These are phyloP conservation scores for Phytophthora cryptogea DNA, from an alignment of 352 stramenopile species.

Conservation along the genomic window DNA sequence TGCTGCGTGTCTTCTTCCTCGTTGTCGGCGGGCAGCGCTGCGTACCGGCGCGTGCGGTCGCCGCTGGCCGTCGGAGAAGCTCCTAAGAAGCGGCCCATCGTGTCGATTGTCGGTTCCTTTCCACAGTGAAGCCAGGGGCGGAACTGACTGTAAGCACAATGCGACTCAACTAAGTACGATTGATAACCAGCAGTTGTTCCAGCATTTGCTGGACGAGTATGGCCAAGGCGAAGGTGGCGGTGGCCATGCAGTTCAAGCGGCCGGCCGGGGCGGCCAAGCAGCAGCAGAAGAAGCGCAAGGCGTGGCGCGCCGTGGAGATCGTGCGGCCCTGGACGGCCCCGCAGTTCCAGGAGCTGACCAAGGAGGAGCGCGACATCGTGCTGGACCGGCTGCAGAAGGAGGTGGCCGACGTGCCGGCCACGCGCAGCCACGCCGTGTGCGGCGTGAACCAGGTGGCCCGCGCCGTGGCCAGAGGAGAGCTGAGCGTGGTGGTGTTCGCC, in stretches of 20 bases:
- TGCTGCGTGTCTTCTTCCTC: conserved; percentile 29
- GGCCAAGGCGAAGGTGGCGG: conserved; percentile 25
- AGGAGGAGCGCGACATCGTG: conserved; percentile 82
- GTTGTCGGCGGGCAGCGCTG: conserved; percentile 49
- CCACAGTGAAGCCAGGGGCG: conserved; percentile 18
- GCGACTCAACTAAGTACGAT: not conserved
- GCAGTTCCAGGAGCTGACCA: conserved; percentile 66
- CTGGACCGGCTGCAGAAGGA: conserved; percentile 76
- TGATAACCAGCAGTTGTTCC: no score
- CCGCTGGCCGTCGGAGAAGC: conserved; percentile 35
- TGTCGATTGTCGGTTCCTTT: conserved; percentile 7
- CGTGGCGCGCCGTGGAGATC: conserved; percentile 14
- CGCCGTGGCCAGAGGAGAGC: conserved; percentile 41
- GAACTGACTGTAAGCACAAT: conserved; percentile 31
- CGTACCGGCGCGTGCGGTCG: conserved; percentile 61
- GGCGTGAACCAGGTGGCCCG: conserved; percentile 68
- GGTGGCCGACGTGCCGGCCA: conserved; percentile 31
- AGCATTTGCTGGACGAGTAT: not conserved
- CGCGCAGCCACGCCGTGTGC: conserved; percentile 38
- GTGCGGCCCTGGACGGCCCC: conserved; percentile 47
- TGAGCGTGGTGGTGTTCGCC: conserved; percentile 71
- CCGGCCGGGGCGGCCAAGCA: not conserved
- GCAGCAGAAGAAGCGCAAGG: conserved; percentile 30
- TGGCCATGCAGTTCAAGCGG: conserved; percentile 38
- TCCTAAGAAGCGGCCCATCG: conserved; percentile 66